A percentile compares a stretch with the other conserved stretches of the same genome.
Evolutionary conservation across 805 yeast genomes (phyloP).

Genomic region (Yamadazyma takamatsuzukensis): DNA sequence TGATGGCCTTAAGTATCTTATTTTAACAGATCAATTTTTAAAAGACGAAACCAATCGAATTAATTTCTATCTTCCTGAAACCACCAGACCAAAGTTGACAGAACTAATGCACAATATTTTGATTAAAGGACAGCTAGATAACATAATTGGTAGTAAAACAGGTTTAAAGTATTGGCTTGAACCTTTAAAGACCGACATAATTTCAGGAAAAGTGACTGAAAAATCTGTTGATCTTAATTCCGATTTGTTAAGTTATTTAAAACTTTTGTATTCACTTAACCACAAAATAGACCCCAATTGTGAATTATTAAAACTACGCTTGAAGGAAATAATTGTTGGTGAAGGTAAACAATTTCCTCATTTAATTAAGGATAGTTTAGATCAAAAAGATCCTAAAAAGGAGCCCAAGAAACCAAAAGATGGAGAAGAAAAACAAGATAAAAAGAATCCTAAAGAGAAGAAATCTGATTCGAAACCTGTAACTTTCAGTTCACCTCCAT

Average conservation of each 20-base stretch:
- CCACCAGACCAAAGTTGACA: slow-evolving; percentile 51
- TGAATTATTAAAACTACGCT: slow-evolving; percentile 44
- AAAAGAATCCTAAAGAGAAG: too few species aligned
- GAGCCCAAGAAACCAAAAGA: too few species aligned
- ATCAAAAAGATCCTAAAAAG: too few species aligned
- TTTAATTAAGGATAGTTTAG: slow-evolving; percentile 17
- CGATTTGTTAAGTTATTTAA: slow-evolving; percentile 37
- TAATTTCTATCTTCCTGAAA: slow-evolving; percentile 49
- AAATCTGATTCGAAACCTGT: slow-evolving; percentile 7
- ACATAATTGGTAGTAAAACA: slow-evolving; percentile 49
- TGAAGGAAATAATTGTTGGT: slow-evolving; percentile 42
- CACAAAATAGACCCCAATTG: slow-evolving; percentile 52
- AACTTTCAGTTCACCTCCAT: slow-evolving; percentile 35
- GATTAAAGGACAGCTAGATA: slow-evolving; percentile 52
- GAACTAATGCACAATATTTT: slow-evolving; percentile 57
- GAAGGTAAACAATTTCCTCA: slow-evolving; percentile 38
- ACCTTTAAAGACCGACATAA: slow-evolving; percentile 23
- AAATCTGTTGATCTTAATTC: slow-evolving; percentile 1
- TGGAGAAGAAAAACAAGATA: too few species aligned
- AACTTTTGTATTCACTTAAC: slow-evolving; percentile 46
- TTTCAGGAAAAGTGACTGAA: not conserved
- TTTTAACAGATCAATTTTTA: slow-evolving; percentile 49
- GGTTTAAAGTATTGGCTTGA: slow-evolving; percentile 59
- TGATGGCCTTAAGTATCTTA: slow-evolving; percentile 55
- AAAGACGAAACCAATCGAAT: slow-evolving; percentile 60